Evolutionary conservation across 75 land plant species (phyloP), one percentile per base, ranked within the genome.

Genomic region (Sequoiadendron giganteum): DNA sequence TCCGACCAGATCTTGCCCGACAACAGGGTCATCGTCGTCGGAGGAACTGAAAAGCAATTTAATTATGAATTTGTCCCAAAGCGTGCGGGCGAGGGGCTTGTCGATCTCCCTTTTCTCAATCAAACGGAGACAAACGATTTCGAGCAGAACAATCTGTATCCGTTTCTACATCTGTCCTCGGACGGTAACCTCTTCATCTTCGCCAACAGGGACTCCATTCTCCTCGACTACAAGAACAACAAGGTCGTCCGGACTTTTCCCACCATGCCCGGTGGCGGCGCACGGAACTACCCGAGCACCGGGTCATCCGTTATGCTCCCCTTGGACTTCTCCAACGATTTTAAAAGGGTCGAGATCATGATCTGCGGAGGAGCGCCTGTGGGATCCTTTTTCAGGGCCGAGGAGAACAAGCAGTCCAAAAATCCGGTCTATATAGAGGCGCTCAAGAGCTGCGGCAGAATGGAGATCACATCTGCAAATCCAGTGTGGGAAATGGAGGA

Each of bases 281-380:
- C 91, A 1, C 83, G 91, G 16, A 90, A 86, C 83, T 91, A 91
- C 58, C 93, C 93, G 10, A 88, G 88, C 58, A 56, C 89, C 19
- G 92, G 91, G 4, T 83, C 87, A 10, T 87, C 90, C 2, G 90
- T 89, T 13, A 39, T 89, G 88, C 93, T 92, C 21, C 90, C 93
- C 10, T 7, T 79, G 0, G 47, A 79, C 28, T 54, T 3, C n/a
- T 68, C 65, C 0, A 32, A 36, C 78, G 72, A 32, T 54, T 36
- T 45, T 83, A 47, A 32, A 15, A 83, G 65, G 34, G 92, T 88
- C 2, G 93, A 93, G 86, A 92, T 92, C 3, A 39, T 96, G 85
- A 72, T 96, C 25, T 95, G 97, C 87, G 98, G 98, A 30, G 98
- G 98, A 1, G 91, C 97, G 0, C 92, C 92, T 0, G 68, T 38